phyloP scores from a whole-genome alignment of 768 basidiomycete genomes.

The Tubosaeta sp. region DNA sequence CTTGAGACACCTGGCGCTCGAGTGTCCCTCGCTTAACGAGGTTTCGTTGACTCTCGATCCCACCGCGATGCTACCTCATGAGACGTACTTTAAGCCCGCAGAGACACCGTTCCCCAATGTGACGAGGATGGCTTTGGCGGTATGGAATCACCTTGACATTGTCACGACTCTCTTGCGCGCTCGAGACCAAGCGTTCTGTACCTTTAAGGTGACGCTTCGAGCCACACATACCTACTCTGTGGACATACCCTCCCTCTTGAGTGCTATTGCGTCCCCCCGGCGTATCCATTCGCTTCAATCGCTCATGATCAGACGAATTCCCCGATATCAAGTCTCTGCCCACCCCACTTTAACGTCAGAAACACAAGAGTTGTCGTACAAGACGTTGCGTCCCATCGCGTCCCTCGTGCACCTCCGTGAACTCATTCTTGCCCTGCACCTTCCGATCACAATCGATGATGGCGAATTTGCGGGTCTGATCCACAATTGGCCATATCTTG shows the following conservation, averaged over 20 bases:
- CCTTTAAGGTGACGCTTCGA: not conserved
- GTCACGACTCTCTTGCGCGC: not conserved
- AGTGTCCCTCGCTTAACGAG: not conserved
- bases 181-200: not conserved
- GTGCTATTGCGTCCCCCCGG: not conserved
- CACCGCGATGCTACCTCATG: not conserved
- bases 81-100: not conserved
- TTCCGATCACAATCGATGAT: not conserved
- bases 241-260: slow-evolving; percentile 1
- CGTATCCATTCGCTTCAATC: slow-evolving; percentile 4
- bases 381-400: not conserved
- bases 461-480: not conserved
- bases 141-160: not conserved
- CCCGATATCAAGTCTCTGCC: not conserved
- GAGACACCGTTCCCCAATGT: slow-evolving; percentile 2
- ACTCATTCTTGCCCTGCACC: not conserved
- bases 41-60: not conserved
- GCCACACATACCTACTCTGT: no score
- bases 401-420: slow-evolving; percentile 1
- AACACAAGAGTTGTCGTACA: not conserved
- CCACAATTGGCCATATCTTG: not conserved
- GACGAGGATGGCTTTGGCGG: not conserved
- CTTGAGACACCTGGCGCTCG: slow-evolving; percentile 3
- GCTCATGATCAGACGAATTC: not conserved
- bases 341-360: not conserved